Evolutionary conservation across 495 filamentous ascomycete genomes (phyloP).

Genomic region (Xylaria bambusicola): DNA sequence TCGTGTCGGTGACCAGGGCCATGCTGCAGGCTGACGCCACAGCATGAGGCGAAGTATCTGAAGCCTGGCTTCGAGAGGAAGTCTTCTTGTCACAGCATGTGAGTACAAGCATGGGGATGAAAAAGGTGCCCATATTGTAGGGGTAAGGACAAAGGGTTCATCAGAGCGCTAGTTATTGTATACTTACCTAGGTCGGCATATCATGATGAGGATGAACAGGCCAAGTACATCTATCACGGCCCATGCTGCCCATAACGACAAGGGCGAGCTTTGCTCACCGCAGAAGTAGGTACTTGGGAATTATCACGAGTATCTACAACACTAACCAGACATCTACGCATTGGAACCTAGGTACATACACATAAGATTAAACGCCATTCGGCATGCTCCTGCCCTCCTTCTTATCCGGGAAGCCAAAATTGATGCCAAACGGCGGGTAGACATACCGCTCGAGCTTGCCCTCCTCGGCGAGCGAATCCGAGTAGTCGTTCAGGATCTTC

Average conservation of each 20-base stretch:
- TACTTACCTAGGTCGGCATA: too few relatives aligned
- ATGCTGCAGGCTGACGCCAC: background rate
- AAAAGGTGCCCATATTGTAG: too few relatives aligned
- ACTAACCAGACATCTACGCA: background rate
- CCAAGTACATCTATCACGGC: constrained; percentile 2
- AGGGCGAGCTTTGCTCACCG: background rate
- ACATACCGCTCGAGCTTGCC: constrained; percentile 70
- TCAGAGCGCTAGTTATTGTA: too few relatives aligned
- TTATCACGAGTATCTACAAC: too few relatives aligned
- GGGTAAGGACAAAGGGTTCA: too few relatives aligned
- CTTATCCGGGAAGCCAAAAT: constrained; percentile 81
- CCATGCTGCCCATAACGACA: background rate
- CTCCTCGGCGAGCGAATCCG: constrained; percentile 56
- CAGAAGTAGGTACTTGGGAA: too few relatives aligned
- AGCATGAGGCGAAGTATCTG: too few relatives aligned
- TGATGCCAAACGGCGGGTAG: constrained; percentile 74
- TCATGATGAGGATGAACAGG: background rate
- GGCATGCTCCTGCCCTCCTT: constrained; percentile 30
- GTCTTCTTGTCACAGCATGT: too few relatives aligned
- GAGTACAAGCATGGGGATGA: too few relatives aligned
- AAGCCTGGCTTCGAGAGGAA: too few relatives aligned
- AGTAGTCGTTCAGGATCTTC: constrained; percentile 63
- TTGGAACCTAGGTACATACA: too few relatives aligned
- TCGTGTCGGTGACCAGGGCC: background rate
- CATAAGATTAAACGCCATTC: constrained; percentile 32